Evolutionary conservation across 768 basidiomycete genomes (phyloP), one percentile per base, ranked within the genome.

Genomic region (Sporobolomyces pararoseus): DNA sequence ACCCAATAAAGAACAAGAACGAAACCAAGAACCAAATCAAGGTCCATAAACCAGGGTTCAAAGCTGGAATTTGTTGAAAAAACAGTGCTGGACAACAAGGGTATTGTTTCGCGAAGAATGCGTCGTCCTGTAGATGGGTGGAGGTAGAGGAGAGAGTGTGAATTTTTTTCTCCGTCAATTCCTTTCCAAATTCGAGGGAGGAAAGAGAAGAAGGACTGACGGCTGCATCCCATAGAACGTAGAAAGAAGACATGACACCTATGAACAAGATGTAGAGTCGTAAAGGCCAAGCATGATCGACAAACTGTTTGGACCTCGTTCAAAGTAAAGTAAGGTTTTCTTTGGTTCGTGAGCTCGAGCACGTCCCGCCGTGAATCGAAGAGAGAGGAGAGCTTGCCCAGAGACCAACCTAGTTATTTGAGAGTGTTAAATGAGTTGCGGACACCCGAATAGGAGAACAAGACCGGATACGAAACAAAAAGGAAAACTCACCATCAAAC

Each of bases 261-360:
- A 67, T 46, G 66, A 74, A 76, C 7, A 76, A 63, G 44, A 76
- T 54, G 55, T 68, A 76, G 44, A 65, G 67, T 0, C 75, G 65
- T 25, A 76, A 25, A 0, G 58, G 51, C 57, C 60, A 63, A 0
- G 67, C 75, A 34, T 76, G 75, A 34, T 72, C 75, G 34, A 69
- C 71, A 50, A 75, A 75, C 64, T n/a, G n/a, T n/a, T n/a, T n/a
- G n/a, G n/a, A n/a, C n/a, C n/a, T n/a, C n/a, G n/a, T n/a, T n/a
- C n/a, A n/a, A n/a, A n/a, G n/a, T n/a, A n/a, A n/a, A n/a, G n/a
- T n/a, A n/a, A n/a, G n/a, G n/a, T n/a, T n/a, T n/a, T n/a, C n/a
- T n/a, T n/a, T n/a, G n/a, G n/a, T n/a, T n/a, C n/a, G n/a, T n/a
- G n/a, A n/a, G n/a, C n/a, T n/a, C n/a, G n/a, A n/a, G n/a, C n/a